Base-by-base conservation (phyloP, 1,139 yeast genomes). In the Yamadazyma oceani region DNA sequence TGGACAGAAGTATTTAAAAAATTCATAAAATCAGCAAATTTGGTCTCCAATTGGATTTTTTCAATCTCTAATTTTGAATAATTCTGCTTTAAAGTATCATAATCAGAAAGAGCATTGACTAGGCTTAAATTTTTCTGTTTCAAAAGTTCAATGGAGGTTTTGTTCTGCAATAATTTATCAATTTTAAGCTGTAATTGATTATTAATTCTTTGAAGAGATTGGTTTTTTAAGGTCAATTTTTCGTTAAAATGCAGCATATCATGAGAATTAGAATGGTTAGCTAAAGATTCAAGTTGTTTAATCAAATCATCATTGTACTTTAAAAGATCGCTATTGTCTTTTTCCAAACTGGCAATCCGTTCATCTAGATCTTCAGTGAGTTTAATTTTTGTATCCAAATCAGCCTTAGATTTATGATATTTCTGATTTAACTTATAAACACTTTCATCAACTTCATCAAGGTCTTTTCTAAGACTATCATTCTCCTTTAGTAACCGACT, bases 11-110 rank as follows among this genome's bases (percentile, higher is more conserved):
- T 29, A 28, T 25, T 38, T 23, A 36, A 42, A 19, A 69, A 49
- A 35, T 55, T 55, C 36, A 62, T 54, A 35, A 63, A 62, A 19
- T 63, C 66, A 28, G 67, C 61, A 39, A 67, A 61, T 37, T 65
- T 72, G 5, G 67, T 60, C 35, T 74, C 69, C 29, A 80, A 54
- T 25, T 71, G 69, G 14, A 78, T 56, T 40, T 78, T 62, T 44
- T 79, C 77, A 31, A 82, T 57, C 46, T 81, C 82, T 14, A 79
- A 53, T 11, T 72, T 72, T 28, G 77, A 73, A 12, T 66, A 66
- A 35, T 70, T 68, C 32, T 69, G 72, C 41, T 80, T 75, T 3
- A 77, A 48, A 0, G 57, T 58, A 29, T 75, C 78, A 37, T 74
- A 56, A 10, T 60, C 59, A 5, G 58, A 52, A 8, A 82, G 38